phyloP scores from a whole-genome alignment of 108 stramenopile genomes.

The Pseudonitzschia multiseries region DNA sequence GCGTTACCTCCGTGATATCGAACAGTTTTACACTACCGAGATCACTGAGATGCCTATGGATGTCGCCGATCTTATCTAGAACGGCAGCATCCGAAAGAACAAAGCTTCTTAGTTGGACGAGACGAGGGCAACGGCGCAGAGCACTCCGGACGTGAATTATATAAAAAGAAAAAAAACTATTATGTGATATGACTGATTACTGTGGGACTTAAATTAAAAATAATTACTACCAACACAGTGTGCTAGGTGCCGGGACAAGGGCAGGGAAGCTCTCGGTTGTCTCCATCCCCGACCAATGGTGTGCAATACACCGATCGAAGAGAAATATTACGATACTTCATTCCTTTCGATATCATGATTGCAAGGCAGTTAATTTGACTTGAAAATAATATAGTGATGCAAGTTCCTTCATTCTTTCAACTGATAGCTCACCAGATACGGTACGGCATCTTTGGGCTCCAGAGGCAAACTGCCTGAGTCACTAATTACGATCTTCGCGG shows the following conservation, averaged over 20 bases:
- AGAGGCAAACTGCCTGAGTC: constrained; percentile 73
- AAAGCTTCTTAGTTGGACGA: constrained; percentile 10
- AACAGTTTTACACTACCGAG: constrained; percentile 98
- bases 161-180: not conserved
- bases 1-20: constrained; percentile 98
- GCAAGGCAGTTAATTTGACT: too few relatives aligned
- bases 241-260: too few relatives aligned
- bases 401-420: not conserved
- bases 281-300: not conserved
- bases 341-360: too few relatives aligned
- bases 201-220: not conserved
- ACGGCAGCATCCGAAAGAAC: not conserved
- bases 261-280: not conserved
- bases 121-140: not conserved
- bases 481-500: constrained; percentile 57
- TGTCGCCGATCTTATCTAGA: constrained; percentile 91
- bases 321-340: too few relatives aligned
- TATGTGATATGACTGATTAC: not conserved
- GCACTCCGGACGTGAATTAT: not conserved
- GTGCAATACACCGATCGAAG: too few relatives aligned
- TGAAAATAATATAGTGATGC: too few relatives aligned
- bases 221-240: too few relatives aligned
- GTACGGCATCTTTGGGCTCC: constrained; percentile 31
- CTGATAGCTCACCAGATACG: constrained; percentile 17
- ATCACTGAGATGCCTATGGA: constrained; percentile 98